Base-by-base conservation (phyloP, 139 green algal species). In the Chlorella ohadii region DNA sequence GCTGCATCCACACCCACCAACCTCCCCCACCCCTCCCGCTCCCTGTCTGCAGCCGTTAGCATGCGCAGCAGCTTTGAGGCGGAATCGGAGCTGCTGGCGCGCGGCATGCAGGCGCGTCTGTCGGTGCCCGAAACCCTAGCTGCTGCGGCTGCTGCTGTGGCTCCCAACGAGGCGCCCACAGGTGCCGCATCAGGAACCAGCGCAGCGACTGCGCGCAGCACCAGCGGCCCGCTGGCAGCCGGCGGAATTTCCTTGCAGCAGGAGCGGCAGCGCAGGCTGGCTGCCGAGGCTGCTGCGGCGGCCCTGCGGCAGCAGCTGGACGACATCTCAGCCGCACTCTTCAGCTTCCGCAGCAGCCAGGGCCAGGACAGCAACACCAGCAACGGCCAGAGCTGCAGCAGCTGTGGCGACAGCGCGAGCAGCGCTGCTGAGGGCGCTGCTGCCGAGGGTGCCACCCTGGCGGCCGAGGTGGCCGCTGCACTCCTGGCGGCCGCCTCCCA, bases 251-350 rank as follows among this genome's bases (percentile, higher is more conserved):
- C 57, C 59, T 15, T 82, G 25, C 59, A 61, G 59, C 57, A 82
- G 57, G 76, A 82, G 76, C 76, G 76, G 23, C 57, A 61, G 59
- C 76, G 27, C 23, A 36, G 76, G 27, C 57, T 39, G 25, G 76
- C 34, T 0, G 76, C 76, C 4, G 57, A 82, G 36, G 27, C 59
- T 0, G 27, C 76, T 3, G 59, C 36, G 9, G 59, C 59, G 4
- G 23, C 38, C 4, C 76, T 82, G 59, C 38, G 28, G 36, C 25
- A 38, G 13, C 76, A 82, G 59, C 38, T 82, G 38, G 76, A 82
- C 9, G 76, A 82, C 23, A 71, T 82, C 9, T 57, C 76, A 1
- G 59, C 76, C 0, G 31, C 36, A 27, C 76, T 82, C 4, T 72
- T 82, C 64, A 47, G 31, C 56, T 81, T 36, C 38, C 70, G 70